Percentiles rank a stretch among this genome's conserved stretches.
phyloP scores from a whole-genome alignment of 176 grass and related monocot species.

The Bolboschoenus planiculmis region DNA sequence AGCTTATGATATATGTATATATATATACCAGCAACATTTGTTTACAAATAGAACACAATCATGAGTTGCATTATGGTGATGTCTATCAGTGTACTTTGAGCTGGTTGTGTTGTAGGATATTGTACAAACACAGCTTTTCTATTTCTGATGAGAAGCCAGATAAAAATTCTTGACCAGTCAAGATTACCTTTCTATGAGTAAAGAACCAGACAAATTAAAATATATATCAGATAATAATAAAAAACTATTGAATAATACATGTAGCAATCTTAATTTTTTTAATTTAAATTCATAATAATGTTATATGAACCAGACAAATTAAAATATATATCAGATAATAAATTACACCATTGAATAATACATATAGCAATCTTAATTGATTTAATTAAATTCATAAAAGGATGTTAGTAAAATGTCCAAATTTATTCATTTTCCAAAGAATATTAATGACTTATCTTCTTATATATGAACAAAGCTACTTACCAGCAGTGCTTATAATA shows the following conservation, averaged over 20 bases:
- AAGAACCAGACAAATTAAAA: background rate
- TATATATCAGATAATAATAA: background rate
- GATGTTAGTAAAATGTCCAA: background rate
- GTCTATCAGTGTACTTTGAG: conserved; percentile 19
- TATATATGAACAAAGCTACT: no score
- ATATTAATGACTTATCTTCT: background rate
- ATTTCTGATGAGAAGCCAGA: conserved; percentile 1
- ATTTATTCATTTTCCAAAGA: background rate
- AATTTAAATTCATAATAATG: background rate
- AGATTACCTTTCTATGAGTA: background rate
- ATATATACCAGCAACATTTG: background rate
- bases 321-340: background rate
- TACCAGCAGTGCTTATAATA: no score
- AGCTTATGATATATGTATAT: background rate
- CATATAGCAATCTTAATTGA: background rate
- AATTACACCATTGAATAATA: background rate
- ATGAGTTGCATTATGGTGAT: conserved; percentile 17
- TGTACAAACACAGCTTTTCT: background rate
- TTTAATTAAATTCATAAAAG: background rate
- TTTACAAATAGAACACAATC: conserved; percentile 9
- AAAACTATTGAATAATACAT: background rate
- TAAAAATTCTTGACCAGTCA: conserved; percentile 6
- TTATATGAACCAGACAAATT: background rate
- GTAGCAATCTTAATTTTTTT: background rate
- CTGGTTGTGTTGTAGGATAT: background rate